Conservation (phyloP, 2,329 filamentous ascomycete species). For the Leptosphaerulina australis region DNA sequence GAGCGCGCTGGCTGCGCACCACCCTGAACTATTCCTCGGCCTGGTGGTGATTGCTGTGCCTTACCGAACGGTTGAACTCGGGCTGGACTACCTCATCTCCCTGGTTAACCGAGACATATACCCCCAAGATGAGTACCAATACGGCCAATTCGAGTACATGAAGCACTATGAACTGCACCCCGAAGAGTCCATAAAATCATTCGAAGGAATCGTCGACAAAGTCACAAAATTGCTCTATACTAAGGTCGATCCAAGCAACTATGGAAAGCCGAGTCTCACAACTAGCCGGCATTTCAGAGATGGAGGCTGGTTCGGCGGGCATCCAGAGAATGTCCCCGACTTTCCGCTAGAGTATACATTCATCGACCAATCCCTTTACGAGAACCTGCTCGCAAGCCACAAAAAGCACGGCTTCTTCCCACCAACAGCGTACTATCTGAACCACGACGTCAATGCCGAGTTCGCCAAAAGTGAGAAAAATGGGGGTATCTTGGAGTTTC, state of each 20-base stretch:
- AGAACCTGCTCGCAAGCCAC: slow-evolving; percentile 44
- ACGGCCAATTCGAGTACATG: slow-evolving; percentile 48
- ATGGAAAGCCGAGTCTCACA: slow-evolving; percentile 32
- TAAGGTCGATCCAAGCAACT: slow-evolving; percentile 27
- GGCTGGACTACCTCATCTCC: slow-evolving; percentile 46
- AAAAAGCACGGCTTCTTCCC: slow-evolving; percentile 51
- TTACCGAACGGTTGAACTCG: slow-evolving; percentile 51
- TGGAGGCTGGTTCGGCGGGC: slow-evolving; percentile 44
- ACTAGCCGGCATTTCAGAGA: slow-evolving; percentile 25
- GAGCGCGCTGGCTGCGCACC: slow-evolving; percentile 38
- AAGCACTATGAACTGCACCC: slow-evolving; percentile 39
- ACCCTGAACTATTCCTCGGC: slow-evolving; percentile 43
- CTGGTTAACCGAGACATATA: slow-evolving; percentile 54
- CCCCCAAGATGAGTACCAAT: slow-evolving; percentile 51
- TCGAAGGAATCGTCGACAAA: slow-evolving; percentile 31
- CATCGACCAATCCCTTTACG: slow-evolving; percentile 39
- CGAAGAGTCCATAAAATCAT: slow-evolving; percentile 23
- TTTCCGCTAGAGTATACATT: slow-evolving; percentile 38
- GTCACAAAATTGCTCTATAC: slow-evolving; percentile 34
- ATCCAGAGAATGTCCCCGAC: slow-evolving; percentile 33
- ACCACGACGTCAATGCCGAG: slow-evolving; percentile 51
- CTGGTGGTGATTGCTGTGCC: slow-evolving; percentile 47
- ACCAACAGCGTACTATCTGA: slow-evolving; percentile 52
- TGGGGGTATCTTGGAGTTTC: slow-evolving; percentile 42
- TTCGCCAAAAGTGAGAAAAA: slow-evolving; percentile 51